Conservation (phyloP, 129 eudicot genomes). For the Flaveria trinervia region DNA sequence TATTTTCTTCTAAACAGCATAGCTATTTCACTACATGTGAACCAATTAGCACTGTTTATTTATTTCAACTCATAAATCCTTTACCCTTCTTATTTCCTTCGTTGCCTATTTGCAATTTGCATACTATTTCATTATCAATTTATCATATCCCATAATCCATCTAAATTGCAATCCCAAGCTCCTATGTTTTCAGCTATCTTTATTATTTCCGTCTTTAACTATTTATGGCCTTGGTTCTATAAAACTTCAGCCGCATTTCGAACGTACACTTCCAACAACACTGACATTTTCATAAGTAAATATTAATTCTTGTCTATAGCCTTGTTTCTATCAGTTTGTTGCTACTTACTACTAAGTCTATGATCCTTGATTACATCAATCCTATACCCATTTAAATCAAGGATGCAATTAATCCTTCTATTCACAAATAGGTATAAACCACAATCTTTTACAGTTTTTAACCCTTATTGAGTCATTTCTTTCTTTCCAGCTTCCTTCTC, state of each 20-base stretch:
- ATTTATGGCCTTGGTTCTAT: background rate
- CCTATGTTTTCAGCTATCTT: background rate
- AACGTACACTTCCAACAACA: background rate
- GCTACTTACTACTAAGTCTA: background rate
- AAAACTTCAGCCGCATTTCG: background rate
- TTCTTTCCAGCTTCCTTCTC: background rate
- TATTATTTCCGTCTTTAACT: background rate
- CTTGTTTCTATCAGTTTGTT: too few species aligned
- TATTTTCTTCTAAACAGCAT: background rate
- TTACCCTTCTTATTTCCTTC: background rate
- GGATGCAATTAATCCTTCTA: background rate
- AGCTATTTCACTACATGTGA: background rate
- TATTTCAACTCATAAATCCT: background rate
- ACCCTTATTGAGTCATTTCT: background rate
- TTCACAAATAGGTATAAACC: background rate
- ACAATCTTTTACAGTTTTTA: background rate
- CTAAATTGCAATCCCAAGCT: background rate
- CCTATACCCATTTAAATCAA: conserved; percentile 7
- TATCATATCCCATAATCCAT: background rate
- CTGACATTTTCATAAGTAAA: background rate
- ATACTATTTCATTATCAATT: background rate
- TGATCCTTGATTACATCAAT: conserved; percentile 4
- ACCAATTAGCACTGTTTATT: background rate
- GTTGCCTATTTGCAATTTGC: background rate
- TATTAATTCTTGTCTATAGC: background rate